Evolutionary conservation across 176 grass and related monocot species (phyloP).

Genomic region (Bonia amplexicaulis): DNA sequence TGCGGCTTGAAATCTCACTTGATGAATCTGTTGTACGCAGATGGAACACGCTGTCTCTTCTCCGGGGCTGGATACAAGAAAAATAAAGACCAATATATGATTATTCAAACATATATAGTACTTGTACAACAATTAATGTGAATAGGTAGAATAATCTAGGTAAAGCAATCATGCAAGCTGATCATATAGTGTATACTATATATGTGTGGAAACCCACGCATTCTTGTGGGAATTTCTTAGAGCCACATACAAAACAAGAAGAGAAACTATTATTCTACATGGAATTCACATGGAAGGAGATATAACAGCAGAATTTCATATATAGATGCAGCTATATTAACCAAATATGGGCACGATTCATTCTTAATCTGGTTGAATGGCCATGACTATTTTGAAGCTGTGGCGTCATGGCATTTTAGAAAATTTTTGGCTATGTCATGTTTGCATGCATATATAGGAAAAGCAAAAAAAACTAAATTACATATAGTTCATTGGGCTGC

Average conservation of each 20-base stretch:
- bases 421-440: not conserved
- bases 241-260: not conserved
- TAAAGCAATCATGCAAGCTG: not conserved
- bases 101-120: not conserved
- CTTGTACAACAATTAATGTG: not conserved
- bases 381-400: not conserved
- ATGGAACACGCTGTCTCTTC: constrained; percentile 88
- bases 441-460: not conserved
- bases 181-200: not conserved
- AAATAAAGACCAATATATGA: not conserved
- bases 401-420: not conserved
- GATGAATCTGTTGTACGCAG: constrained; percentile 95
- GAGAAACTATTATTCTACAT: not conserved
- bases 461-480: not conserved
- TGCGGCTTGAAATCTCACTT: constrained; percentile 48
- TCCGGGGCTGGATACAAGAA: constrained; percentile 51
- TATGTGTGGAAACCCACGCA: not conserved
- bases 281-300: not conserved
- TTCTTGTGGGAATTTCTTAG: not conserved
- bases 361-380: not conserved
- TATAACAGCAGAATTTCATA: not conserved
- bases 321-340: not conserved
- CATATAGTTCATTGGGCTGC: not conserved
- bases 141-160: not conserved
- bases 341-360: not conserved